These are phyloP conservation scores for Protostelium mycophagum DNA, from an alignment of 78 protist species.

Conservation along the genomic window DNA sequence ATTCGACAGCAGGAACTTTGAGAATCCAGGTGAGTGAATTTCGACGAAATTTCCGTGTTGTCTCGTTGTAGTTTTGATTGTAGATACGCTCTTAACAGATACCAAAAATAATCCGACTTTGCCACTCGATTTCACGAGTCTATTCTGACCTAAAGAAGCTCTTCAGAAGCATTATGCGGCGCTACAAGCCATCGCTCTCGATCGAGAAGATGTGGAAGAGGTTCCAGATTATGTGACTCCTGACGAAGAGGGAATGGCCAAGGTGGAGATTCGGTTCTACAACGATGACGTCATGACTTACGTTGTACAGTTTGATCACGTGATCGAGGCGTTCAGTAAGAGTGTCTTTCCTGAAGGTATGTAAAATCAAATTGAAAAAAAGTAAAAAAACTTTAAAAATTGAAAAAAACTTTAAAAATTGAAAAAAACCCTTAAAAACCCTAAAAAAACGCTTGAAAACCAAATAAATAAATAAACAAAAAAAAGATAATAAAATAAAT, in stretches of 20 bases:
- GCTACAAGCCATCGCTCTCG: constrained; percentile 65
- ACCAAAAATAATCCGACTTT: no score
- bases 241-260: constrained; percentile 16
- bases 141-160: neutral
- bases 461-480: no score
- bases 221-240: constrained; percentile 29
- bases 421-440: no score
- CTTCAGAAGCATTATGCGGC: constrained; percentile 54
- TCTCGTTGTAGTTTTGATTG: no score
- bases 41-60: no score
- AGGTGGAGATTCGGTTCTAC: neutral
- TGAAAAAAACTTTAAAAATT: no score
- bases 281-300: neutral
- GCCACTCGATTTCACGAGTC: neutral
- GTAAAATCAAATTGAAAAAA: no score
- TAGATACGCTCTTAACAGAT: no score
- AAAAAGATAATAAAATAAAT: no score
- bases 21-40: constrained; percentile 25
- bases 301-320: neutral
- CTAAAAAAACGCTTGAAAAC: no score
- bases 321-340: neutral
- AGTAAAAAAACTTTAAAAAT: no score
- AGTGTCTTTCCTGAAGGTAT: constrained; percentile 25
- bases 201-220: constrained; percentile 37
- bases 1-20: constrained; percentile 39